A percentile compares a stretch with the other conserved stretches of the same genome.
phyloP scores from a whole-genome alignment of 1,139 yeast species.

The Candida albicans region DNA sequence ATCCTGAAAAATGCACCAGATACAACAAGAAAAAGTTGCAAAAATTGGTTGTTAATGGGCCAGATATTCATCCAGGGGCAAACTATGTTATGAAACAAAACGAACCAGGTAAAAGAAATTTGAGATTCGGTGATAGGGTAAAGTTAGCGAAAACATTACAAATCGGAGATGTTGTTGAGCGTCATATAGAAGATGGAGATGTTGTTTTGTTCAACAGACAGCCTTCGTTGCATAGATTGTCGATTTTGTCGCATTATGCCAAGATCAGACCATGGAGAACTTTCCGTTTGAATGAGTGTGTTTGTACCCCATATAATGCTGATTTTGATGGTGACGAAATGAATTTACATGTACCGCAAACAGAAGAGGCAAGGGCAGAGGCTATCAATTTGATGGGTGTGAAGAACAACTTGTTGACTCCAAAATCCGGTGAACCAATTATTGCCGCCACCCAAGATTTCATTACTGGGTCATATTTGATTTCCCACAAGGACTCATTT shows the following conservation, averaged over 20 bases:
- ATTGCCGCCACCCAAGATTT: conserved; percentile 99
- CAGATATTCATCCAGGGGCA: conserved; percentile 93
- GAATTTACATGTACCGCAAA: conserved; percentile 96
- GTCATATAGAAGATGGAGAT: conserved; percentile 97
- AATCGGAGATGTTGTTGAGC: conserved; percentile 94
- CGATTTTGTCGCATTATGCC: conserved; percentile 94
- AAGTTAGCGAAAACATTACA: conserved; percentile 75
- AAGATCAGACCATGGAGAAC: conserved; percentile 98
- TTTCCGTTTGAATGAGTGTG: conserved; percentile 95
- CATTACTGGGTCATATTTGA: conserved; percentile 91
- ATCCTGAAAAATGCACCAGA: conserved; percentile 91
- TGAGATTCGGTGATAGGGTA: conserved; percentile 83
- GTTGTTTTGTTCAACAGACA: conserved; percentile 95
- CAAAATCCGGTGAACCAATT: conserved; percentile 97
- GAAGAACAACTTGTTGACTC: conserved; percentile 89
- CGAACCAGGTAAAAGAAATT: conserved; percentile 83
- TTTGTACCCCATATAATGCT: conserved; percentile 98
- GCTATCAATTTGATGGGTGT: conserved; percentile 98
- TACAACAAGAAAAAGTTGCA: conserved; percentile 82
- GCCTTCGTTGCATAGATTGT: conserved; percentile 93
- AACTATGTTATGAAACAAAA: conserved; percentile 82
- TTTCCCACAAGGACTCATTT: conserved; percentile 90
- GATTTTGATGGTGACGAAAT: conserved; percentile 99
- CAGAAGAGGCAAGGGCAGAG: conserved; percentile 98
- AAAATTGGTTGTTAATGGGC: conserved; percentile 76